These are phyloP conservation scores for Petrea volubilis DNA, from an alignment of 257 asterid genomes.

Conservation along the genomic window DNA sequence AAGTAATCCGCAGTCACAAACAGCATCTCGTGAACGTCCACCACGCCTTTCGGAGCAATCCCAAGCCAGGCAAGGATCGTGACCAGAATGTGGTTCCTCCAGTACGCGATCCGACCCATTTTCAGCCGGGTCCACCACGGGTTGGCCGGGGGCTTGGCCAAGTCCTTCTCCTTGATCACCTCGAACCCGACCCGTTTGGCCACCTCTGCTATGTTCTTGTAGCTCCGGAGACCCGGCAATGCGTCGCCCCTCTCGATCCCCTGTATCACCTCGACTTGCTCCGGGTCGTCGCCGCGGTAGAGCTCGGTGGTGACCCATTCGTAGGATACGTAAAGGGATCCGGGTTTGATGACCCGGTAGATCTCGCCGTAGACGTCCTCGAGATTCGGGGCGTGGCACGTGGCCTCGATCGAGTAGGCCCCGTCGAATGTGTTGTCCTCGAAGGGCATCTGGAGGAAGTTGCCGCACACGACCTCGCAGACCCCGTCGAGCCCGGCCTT, in stretches of 20 bases:
- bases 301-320: conserved; percentile 86
- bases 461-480: conserved; percentile 80
- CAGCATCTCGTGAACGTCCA: conserved; percentile 88
- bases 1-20: conserved; percentile 78
- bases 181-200: conserved; percentile 71
- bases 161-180: conserved; percentile 59
- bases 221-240: conserved; percentile 61
- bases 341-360: conserved; percentile 72
- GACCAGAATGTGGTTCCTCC: conserved; percentile 77
- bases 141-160: conserved; percentile 64
- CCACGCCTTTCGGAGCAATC: conserved; percentile 74
- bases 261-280: conserved; percentile 78
- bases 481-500: conserved; percentile 64
- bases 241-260: conserved; percentile 87
- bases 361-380: conserved; percentile 72
- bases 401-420: conserved; percentile 78
- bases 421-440: conserved; percentile 62
- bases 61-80: conserved; percentile 67
- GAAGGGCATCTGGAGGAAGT: conserved; percentile 80
- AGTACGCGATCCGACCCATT: conserved; percentile 78
- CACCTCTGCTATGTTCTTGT: conserved; percentile 51
- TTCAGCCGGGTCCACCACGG: conserved; percentile 89
- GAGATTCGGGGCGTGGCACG: conserved; percentile 75
- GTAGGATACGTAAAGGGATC: conserved; percentile 59
- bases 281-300: conserved; percentile 50